Evolutionary conservation across 2,329 filamentous ascomycete genomes (phyloP).

Genomic region (Chaetomiaceae sp.): DNA sequence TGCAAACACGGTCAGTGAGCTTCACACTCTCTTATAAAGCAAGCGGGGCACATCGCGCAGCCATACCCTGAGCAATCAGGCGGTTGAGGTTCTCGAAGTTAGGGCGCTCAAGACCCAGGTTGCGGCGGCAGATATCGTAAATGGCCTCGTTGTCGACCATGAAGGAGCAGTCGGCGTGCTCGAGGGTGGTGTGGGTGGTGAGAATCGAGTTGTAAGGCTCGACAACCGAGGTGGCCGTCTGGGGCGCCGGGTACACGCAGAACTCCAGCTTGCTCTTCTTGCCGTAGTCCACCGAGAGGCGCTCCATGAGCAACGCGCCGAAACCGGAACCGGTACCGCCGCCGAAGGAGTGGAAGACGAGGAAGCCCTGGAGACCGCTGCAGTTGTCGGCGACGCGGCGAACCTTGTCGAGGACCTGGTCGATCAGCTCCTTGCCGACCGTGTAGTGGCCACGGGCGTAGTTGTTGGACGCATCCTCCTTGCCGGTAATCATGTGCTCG

Average conservation of each 20-base stretch:
- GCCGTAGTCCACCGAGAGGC: slow-evolving; percentile 96
- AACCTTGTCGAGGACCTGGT: slow-evolving; percentile 95
- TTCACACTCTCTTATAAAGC: no score
- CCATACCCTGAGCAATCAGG: slow-evolving; percentile 85
- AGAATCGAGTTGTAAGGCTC: slow-evolving; percentile 99
- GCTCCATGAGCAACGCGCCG: slow-evolving; percentile 97
- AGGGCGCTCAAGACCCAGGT: slow-evolving; percentile 93
- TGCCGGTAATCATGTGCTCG: slow-evolving; percentile 99
- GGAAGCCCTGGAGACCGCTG: slow-evolving; percentile 95
- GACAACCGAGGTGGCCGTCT: slow-evolving; percentile 94
- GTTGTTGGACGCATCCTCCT: slow-evolving; percentile 99
- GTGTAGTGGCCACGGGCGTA: slow-evolving; percentile 99
- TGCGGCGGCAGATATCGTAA: slow-evolving; percentile 98
- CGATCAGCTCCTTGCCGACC: slow-evolving; percentile 98
- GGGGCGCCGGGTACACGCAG: slow-evolving; percentile 96
- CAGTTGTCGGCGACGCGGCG: slow-evolving; percentile 97
- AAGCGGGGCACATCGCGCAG: no score
- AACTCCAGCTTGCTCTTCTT: slow-evolving; percentile 99
- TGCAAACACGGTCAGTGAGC: slow-evolving; percentile 34
- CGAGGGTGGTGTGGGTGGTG: slow-evolving; percentile 96
- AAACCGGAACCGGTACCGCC: slow-evolving; percentile 98
- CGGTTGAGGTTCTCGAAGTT: slow-evolving; percentile 99
- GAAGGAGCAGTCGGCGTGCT: slow-evolving; percentile 99
- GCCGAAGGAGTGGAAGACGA: slow-evolving; percentile 99
- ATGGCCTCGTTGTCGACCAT: slow-evolving; percentile 99